Base-by-base conservation (phyloP, 2,329 filamentous ascomycete genomes). In the Xylariomycetidae sp. region DNA sequence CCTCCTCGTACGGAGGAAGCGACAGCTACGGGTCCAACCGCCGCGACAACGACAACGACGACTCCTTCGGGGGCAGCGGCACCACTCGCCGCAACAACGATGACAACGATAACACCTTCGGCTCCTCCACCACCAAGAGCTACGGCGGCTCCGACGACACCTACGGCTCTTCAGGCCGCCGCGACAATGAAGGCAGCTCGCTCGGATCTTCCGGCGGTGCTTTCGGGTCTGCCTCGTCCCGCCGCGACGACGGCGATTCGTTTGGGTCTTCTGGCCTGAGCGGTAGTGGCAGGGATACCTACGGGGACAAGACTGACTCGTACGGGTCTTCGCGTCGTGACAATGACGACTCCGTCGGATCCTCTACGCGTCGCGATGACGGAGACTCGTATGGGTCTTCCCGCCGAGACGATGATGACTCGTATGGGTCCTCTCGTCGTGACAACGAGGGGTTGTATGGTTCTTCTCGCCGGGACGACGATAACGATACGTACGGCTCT, bases 21-120 rank as follows among this genome's bases (percentile, higher is more conserved):
- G 35, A 43, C 31, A 42, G 19, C 29, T 50, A 48, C 19, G 42
- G 47, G 17, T 54, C 53, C 40, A 47, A 52, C 39, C 54, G 50
- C 34, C 46, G 46, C 42, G 48, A 49, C 34, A 50, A 50, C 44
- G 47, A 56, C 37, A 54, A 48, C 31, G 31, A 50, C 40, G 46
- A 53, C 42, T 46, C 35, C 31, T 55, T 46, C 32, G 52, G 46
- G n/a, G 48, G 44, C 10, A 31, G 25, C 13, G 25, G 25, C 25
- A 22, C 22, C 3, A 27, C 29, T 24, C 27, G 29, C 13, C 30
- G 32, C 36, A 38, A 39, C 25, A 16, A 32, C 24, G 24, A 39
- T 12, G 25, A 34, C 6, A 26, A 34, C 34, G 29, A 26, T 35
- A 35, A 40, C 35, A 34, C 40, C 16, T 35, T 37, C 16, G 13